These are phyloP conservation scores for Poa pratensis DNA, from an alignment of 176 grass and related monocot genomes.

Conservation along the genomic window DNA sequence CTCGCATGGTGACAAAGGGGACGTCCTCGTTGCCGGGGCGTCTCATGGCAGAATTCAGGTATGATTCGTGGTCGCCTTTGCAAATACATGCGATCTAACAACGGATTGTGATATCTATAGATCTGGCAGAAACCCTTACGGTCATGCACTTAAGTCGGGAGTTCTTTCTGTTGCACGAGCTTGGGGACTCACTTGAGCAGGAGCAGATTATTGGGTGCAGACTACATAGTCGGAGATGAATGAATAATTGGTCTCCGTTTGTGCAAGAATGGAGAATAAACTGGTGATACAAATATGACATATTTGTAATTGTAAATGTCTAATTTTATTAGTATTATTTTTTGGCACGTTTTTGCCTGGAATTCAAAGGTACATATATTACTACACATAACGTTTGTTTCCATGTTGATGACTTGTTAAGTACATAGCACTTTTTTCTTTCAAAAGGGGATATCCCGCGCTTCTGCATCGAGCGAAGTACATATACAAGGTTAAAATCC, in stretches of 20 bases:
- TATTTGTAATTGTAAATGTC: not conserved
- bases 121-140: not conserved
- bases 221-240: not conserved
- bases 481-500: no score
- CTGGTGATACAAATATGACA: not conserved
- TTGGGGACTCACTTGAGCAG: slow-evolving; percentile 56
- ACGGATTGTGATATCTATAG: not conserved
- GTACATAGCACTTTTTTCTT: not conserved
- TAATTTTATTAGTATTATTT: not conserved
- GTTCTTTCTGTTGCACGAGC: slow-evolving; percentile 28
- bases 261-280: not conserved
- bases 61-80: not conserved
- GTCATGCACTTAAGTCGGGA: not conserved
- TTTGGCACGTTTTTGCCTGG: not conserved
- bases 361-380: not conserved
- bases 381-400: not conserved
- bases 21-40: no score
- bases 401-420: not conserved
- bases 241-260: slow-evolving; percentile 7
- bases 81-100: not conserved
- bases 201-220: not conserved
- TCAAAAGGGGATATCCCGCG: no score
- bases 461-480: no score
- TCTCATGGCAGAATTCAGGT: slow-evolving; percentile 70
- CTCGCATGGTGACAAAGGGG: not conserved